A percentile compares a stretch with the other conserved stretches of the same genome.
Conservation (phyloP, 768 basidiomycete species). For the Tylopilus balloui region DNA sequence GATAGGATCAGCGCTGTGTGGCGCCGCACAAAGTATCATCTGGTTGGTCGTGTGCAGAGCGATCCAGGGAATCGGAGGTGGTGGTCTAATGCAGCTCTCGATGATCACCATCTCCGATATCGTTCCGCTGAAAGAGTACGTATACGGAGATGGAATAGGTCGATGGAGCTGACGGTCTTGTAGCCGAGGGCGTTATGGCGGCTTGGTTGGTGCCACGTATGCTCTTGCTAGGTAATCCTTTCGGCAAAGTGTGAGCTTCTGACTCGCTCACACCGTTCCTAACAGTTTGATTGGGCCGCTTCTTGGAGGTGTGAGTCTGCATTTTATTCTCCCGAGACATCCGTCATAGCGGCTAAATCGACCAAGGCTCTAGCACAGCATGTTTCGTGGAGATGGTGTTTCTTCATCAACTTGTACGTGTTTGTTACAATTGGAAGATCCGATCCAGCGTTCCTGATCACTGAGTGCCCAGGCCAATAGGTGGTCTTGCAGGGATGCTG, state of each 20-base stretch:
- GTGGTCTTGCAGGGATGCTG: conserved; percentile 53
- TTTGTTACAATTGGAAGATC: background rate
- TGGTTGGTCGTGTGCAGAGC: conserved; percentile 76
- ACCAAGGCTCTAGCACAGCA: conserved; percentile 42
- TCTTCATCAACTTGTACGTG: conserved; percentile 62
- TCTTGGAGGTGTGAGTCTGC: conserved; percentile 62
- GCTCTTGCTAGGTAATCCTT: conserved; percentile 48
- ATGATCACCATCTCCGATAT: conserved; percentile 82
- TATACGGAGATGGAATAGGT: background rate
- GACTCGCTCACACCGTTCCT: background rate
- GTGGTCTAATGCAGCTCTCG: conserved; percentile 69
- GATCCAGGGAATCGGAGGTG: conserved; percentile 79
- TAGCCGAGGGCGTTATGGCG: conserved; percentile 75
- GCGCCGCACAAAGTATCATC: conserved; percentile 70
- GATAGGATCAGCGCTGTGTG: conserved; percentile 77
- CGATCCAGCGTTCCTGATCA: background rate
- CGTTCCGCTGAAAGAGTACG: conserved; percentile 67
- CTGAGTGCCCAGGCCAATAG: conserved; percentile 52
- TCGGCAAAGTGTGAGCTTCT: background rate
- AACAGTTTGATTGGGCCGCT: conserved; percentile 66
- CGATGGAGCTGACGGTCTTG: conserved; percentile 13
- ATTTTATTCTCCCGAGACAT: conserved; percentile 6
- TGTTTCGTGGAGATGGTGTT: conserved; percentile 78
- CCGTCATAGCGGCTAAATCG: too few relatives aligned
- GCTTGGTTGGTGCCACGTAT: conserved; percentile 72